phyloP scores from a whole-genome alignment of 2,329 filamentous ascomycete genomes.

The Talaromyces rugulosus region DNA sequence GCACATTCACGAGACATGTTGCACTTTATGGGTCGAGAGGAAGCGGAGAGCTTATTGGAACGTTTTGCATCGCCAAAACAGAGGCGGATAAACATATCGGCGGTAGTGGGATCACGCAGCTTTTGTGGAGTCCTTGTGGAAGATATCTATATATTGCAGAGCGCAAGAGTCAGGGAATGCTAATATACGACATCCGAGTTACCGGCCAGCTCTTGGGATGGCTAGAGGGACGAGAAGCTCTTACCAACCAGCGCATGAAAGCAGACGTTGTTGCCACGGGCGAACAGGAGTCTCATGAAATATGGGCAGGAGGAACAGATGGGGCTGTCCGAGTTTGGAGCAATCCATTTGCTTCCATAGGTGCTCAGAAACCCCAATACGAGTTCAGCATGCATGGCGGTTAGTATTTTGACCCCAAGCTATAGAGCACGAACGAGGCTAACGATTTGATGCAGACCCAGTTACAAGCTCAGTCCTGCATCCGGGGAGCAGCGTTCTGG shows the following conservation, averaged over 20 bases:
- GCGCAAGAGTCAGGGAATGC: slow-evolving; percentile 51
- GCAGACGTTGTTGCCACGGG: slow-evolving; percentile 46
- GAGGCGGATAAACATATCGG: slow-evolving; percentile 34
- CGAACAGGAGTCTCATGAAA: slow-evolving; percentile 41
- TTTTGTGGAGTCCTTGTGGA: slow-evolving; percentile 56
- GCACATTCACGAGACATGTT: slow-evolving; percentile 53
- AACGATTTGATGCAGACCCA: slow-evolving; percentile 32
- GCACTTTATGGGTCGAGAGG: slow-evolving; percentile 53
- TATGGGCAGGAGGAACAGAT: slow-evolving; percentile 59
- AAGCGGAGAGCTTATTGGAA: slow-evolving; percentile 46
- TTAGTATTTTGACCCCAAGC: slow-evolving; percentile 19
- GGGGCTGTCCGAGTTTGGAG: slow-evolving; percentile 51
- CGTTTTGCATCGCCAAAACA: slow-evolving; percentile 45
- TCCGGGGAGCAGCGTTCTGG: slow-evolving; percentile 43
- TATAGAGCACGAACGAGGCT: slow-evolving; percentile 9
- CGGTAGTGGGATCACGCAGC: slow-evolving; percentile 52
- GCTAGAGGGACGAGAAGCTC: slow-evolving; percentile 42
- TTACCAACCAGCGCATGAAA: slow-evolving; percentile 54
- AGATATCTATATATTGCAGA: slow-evolving; percentile 57
- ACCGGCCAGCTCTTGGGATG: slow-evolving; percentile 48
- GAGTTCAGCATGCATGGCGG: slow-evolving; percentile 44
- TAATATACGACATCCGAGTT: slow-evolving; percentile 58
- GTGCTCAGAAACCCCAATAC: slow-evolving; percentile 38
- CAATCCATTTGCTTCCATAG: slow-evolving; percentile 39
- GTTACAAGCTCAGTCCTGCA: slow-evolving; percentile 46